phyloP scores from a whole-genome alignment of 192 early-diverging fungal species.

The Polychytrium aggregatum region DNA sequence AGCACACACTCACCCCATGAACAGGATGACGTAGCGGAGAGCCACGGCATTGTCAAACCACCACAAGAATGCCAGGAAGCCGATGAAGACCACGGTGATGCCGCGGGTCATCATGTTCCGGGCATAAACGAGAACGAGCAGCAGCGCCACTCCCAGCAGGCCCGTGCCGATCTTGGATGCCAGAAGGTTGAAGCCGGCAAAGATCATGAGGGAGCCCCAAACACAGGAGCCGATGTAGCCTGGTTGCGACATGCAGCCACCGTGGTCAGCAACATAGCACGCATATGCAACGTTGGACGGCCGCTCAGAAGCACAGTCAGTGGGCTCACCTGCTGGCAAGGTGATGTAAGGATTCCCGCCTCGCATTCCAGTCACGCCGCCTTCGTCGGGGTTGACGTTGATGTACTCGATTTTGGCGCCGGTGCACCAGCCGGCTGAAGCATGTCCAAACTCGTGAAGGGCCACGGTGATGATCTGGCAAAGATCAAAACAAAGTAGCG shows the following conservation, averaged over 20 bases:
- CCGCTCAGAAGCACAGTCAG: too few relatives aligned
- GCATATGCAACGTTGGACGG: too few relatives aligned
- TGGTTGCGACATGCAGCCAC: too few relatives aligned
- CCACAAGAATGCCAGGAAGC: slow-evolving; percentile 72
- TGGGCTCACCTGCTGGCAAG: slow-evolving; percentile 75
- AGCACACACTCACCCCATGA: slow-evolving; percentile 64
- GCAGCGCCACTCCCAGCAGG: slow-evolving; percentile 71
- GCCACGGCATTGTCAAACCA: slow-evolving; percentile 61
- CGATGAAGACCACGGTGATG: slow-evolving; percentile 74
- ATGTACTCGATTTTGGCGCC: slow-evolving; percentile 82
- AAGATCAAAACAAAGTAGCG: neutral
- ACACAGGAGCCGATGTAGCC: slow-evolving; percentile 83
- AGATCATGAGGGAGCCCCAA: slow-evolving; percentile 85
- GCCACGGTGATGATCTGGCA: slow-evolving; percentile 72
- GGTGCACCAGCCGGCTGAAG: slow-evolving; percentile 72
- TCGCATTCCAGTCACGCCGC: slow-evolving; percentile 74
- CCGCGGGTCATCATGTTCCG: slow-evolving; percentile 75
- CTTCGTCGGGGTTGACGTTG: slow-evolving; percentile 84
- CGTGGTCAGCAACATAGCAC: slow-evolving; percentile 22
- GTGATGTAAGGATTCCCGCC: slow-evolving; percentile 72
- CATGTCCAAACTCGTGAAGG: slow-evolving; percentile 93
- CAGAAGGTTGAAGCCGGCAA: slow-evolving; percentile 78
- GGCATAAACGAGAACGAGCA: slow-evolving; percentile 79
- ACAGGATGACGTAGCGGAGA: slow-evolving; percentile 84
- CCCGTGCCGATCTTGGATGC: slow-evolving; percentile 81